Evolutionary conservation across 2,329 filamentous ascomycete species (phyloP), one percentile per base, ranked within the genome.

Genomic region (Boeremia lycopersici): DNA sequence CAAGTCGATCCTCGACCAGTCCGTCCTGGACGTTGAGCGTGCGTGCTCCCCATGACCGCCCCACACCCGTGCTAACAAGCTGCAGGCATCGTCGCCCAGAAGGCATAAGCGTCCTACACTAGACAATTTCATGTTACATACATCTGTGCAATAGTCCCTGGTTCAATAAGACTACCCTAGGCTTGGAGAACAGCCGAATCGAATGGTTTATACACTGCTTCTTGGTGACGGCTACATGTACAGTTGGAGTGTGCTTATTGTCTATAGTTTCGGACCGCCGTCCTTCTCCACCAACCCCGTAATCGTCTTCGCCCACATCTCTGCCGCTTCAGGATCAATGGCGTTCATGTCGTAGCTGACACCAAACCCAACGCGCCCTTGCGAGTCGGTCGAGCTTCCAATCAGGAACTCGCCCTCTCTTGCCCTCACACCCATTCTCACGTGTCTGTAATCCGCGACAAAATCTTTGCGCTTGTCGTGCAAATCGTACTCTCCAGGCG

Each of bases 1-100:
- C 71, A 91, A 97, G 85, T 92, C 97, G 83, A 97, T 99, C 74
- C 87, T 99, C 70, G 89, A 95, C 82, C 95, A 99, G 86, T 96
- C 92, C 78, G 86, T 99, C 74, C 81, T 89, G 63, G 95, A 99
- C 79, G 88, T 99, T 76, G 95, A 99, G 88, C 93, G 93, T 97
- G 84, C 77, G 86, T 50, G 2, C 31, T 9, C 25, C 19, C 10
- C 77, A 19, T 11, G 19, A 19, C 30, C 9, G 29, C 15, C 31
- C 12, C 7, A 4, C 9, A 12, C 28, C n/a, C 12, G 25, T 47
- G 51, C 67, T 74, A 63, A 73, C 53, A 40, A 9, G 1, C 12
- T 35, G 5, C 46, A 76, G 73, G 71, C 58, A 76, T 76, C 58
- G 70, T 76, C 57, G 45, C 72, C 51, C 69, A 73, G 61, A 75